Conservation (phyloP, 202 grass and related monocot species). For the Setaria viridis region DNA sequence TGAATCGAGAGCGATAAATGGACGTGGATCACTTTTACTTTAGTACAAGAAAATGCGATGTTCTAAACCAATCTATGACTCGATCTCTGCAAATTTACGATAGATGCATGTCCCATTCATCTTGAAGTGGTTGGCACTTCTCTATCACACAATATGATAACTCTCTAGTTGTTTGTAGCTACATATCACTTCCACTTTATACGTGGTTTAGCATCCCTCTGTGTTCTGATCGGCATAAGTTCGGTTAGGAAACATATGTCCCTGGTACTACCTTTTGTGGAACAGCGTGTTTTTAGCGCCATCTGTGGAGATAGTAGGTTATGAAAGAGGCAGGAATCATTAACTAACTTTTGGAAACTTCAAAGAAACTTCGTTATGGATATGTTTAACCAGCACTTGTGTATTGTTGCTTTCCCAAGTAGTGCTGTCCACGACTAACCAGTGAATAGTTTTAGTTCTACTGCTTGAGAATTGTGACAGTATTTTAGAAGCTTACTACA, state of each 20-base stretch:
- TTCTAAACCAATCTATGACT: constrained; percentile 11
- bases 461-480: not conserved
- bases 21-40: constrained; percentile 34
- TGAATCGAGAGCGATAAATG: constrained; percentile 6
- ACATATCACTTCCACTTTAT: constrained; percentile 32
- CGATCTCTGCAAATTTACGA: constrained; percentile 2
- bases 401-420: constrained; percentile 25
- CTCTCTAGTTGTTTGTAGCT: constrained; percentile 27
- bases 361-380: not conserved
- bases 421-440: not conserved
- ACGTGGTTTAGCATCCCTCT: constrained; percentile 7
- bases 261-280: not conserved
- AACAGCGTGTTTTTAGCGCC: constrained; percentile 11
- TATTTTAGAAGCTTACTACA: not conserved
- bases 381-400: constrained; percentile 28
- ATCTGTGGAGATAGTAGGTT: constrained; percentile 10
- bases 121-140: constrained; percentile 28
- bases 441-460: not conserved
- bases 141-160: constrained; percentile 22
- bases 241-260: not conserved
- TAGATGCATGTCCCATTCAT: constrained; percentile 38
- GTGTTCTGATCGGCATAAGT: constrained; percentile 20
- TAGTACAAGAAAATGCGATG: constrained; percentile 13
- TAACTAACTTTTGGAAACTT: constrained; percentile 5
- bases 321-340: constrained; percentile 11